Evolutionary conservation across 2,329 filamentous ascomycete genomes (phyloP).

Genomic region (Exophiala sp.): DNA sequence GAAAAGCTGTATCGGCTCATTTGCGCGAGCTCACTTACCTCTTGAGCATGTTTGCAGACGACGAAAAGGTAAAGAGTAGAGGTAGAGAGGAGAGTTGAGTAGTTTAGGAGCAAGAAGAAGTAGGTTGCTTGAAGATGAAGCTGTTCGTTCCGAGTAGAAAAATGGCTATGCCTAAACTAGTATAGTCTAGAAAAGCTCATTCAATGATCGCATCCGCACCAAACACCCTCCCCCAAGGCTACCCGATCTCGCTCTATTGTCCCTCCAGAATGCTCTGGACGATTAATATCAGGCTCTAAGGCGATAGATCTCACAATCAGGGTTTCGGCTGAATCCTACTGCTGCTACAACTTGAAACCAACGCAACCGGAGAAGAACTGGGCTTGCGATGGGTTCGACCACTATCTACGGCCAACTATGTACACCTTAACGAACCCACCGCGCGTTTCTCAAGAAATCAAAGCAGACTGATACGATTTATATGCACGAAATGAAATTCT

Average conservation of each 20-base stretch:
- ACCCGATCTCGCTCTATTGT: background rate
- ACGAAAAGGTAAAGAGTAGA: conserved; percentile 22
- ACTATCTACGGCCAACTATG: conserved; percentile 18
- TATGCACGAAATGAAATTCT: conserved; percentile 19
- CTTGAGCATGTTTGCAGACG: conserved; percentile 53
- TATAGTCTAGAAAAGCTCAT: conserved; percentile 2
- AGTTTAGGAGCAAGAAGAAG: conserved; percentile 20
- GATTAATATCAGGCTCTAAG: too few relatives aligned
- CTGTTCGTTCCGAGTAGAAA: conserved; percentile 9
- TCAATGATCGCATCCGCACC: background rate
- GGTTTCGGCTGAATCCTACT: too few relatives aligned
- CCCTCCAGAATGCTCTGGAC: background rate
- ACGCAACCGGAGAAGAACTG: too few relatives aligned
- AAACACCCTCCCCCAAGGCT: background rate
- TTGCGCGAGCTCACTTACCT: conserved; percentile 43
- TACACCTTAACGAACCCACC: conserved; percentile 15
- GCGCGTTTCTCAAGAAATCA: conserved; percentile 3
- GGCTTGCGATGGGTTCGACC: conserved; percentile 7
- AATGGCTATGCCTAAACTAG: conserved; percentile 11
- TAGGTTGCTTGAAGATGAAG: conserved; percentile 11
- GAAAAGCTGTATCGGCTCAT: conserved; percentile 16
- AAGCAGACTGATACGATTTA: conserved; percentile 16
- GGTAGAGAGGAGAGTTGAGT: conserved; percentile 24
- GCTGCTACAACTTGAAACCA: too few relatives aligned
- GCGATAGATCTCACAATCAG: too few relatives aligned